phyloP scores from a whole-genome alignment of 768 basidiomycete genomes.

The Leccinum fibrillosum region DNA sequence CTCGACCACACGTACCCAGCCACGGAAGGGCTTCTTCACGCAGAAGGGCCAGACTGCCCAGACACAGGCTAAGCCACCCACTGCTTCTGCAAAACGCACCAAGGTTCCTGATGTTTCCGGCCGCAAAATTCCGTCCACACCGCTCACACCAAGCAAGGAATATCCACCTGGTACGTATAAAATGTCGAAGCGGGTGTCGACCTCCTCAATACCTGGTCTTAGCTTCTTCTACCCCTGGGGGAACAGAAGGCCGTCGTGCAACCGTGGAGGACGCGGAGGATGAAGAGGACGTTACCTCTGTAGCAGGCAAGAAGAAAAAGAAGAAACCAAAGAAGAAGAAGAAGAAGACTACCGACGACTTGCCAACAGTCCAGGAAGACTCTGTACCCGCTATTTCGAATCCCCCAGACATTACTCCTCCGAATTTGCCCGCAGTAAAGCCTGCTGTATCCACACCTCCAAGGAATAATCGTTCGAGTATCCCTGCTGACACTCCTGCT shows the following conservation, averaged over 20 bases:
- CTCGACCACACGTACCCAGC: constrained; percentile 33
- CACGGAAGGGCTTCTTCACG: constrained; percentile 28
- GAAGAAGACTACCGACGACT: constrained; percentile 43
- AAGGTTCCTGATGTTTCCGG: constrained; percentile 4
- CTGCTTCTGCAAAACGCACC: constrained; percentile 1
- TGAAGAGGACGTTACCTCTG: constrained; percentile 42
- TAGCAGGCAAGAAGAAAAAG: constrained; percentile 60
- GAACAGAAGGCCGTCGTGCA: constrained; percentile 36
- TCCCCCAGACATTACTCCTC: constrained; percentile 15
- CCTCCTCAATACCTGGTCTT: background rate
- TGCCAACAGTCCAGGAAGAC: constrained; percentile 24
- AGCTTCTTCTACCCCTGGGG: constrained; percentile 18
- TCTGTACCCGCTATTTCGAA: constrained; percentile 13
- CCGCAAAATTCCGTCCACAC: constrained; percentile 7
- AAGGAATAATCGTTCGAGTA: constrained; percentile 14
- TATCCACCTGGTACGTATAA: constrained; percentile 11
- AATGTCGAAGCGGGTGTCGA: background rate
- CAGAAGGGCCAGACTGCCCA: constrained; percentile 17
- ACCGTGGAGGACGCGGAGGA: constrained; percentile 76
- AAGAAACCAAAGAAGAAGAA: constrained; percentile 64
- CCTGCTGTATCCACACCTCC: constrained; percentile 17
- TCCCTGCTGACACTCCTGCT: constrained; percentile 17
- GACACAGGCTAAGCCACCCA: constrained; percentile 6
- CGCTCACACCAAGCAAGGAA: constrained; percentile 13
- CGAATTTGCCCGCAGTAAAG: constrained; percentile 18